Conservation (phyloP, 2,329 filamentous ascomycete genomes). For the Phyllosticta citrichinensis region DNA sequence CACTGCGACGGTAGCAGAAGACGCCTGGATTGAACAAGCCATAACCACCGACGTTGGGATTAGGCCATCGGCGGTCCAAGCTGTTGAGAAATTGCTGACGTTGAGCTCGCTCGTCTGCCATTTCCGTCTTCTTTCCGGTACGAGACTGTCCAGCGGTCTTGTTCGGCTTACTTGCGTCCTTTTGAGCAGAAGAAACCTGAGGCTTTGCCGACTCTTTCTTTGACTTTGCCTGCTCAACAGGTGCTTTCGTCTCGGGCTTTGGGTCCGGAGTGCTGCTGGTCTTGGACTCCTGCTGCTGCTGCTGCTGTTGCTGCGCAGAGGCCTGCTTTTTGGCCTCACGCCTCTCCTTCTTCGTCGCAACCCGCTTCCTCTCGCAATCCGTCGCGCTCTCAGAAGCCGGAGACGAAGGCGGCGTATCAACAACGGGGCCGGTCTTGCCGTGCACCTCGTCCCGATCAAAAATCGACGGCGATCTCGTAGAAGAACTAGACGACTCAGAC, state of each 20-base stretch:
- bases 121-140: neutral
- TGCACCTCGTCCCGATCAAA: neutral
- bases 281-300: neutral
- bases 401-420: neutral
- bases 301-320: too few relatives aligned
- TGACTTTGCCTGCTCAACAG: neutral
- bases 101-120: neutral
- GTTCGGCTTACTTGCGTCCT: neutral
- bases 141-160: neutral
- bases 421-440: neutral
- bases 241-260: neutral
- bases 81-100: neutral
- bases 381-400: neutral
- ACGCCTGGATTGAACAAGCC: constrained; percentile 13
- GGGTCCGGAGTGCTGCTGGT: neutral
- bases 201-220: neutral
- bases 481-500: neutral
- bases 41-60: neutral
- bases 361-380: neutral
- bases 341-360: too few relatives aligned
- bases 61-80: neutral
- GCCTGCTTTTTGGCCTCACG: too few relatives aligned
- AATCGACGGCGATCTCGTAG: neutral
- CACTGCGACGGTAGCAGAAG: constrained; percentile 15
- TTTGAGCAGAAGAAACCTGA: neutral